phyloP scores from a whole-genome alignment of 2,329 filamentous ascomycete species.

The Apiospora hydei region DNA sequence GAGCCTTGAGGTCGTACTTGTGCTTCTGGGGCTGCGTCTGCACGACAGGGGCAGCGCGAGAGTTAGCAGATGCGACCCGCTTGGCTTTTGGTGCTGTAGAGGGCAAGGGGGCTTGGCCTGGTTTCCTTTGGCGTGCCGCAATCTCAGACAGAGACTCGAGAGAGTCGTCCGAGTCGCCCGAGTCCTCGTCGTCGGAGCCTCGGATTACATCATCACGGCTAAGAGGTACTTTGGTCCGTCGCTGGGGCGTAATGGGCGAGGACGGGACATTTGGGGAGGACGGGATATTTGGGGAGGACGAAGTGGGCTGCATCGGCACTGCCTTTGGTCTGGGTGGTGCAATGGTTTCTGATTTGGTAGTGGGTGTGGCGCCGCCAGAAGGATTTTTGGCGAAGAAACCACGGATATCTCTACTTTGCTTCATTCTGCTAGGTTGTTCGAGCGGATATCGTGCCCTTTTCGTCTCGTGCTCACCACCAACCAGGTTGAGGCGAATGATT shows the following conservation, averaged over 20 bases:
- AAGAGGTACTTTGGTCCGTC: slow-evolving; percentile 37
- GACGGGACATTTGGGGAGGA: slow-evolving; percentile 32
- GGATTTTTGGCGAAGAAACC: slow-evolving; percentile 39
- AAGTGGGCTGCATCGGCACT: slow-evolving; percentile 12
- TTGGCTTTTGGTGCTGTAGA: slow-evolving; percentile 56
- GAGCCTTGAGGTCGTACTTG: slow-evolving; percentile 68
- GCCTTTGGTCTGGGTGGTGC: slow-evolving; percentile 27
- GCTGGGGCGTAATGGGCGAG: slow-evolving; percentile 40
- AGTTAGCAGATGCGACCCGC: slow-evolving; percentile 47
- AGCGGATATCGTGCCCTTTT: background rate
- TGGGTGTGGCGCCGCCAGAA: slow-evolving; percentile 24
- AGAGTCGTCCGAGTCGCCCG: slow-evolving; percentile 56
- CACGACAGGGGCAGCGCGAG: slow-evolving; percentile 57
- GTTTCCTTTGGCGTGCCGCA: slow-evolving; percentile 33
- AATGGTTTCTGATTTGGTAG: slow-evolving; percentile 32
- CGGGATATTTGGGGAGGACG: slow-evolving; percentile 28
- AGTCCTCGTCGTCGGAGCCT: slow-evolving; percentile 74
- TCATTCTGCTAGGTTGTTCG: slow-evolving; percentile 29
- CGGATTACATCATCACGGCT: slow-evolving; percentile 66
- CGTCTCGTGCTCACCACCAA: slow-evolving; percentile 12
- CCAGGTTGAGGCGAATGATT: background rate
- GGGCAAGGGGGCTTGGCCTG: slow-evolving; percentile 24
- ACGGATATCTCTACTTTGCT: slow-evolving; percentile 41
- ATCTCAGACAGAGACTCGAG: slow-evolving; percentile 58
- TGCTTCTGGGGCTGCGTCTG: slow-evolving; percentile 54